Evolutionary conservation across 352 stramenopile species (phyloP).

Genomic region (Phytopythium litorale): DNA sequence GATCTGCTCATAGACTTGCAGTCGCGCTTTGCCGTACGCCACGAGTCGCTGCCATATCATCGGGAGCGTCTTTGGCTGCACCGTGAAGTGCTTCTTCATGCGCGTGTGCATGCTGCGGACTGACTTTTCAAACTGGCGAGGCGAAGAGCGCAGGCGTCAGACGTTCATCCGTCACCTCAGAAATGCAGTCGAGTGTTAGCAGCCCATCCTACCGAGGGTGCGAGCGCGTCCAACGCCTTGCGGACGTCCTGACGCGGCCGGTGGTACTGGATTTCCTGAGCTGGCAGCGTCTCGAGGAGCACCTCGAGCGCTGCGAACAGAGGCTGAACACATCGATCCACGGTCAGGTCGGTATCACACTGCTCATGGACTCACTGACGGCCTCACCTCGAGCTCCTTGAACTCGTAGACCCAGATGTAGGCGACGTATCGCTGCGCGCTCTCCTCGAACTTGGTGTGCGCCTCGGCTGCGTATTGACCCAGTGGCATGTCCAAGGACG

Average conservation of each 20-base stretch:
- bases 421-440: conserved; percentile 40
- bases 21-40: conserved; percentile 29
- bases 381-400: conserved; percentile 47
- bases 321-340: conserved; percentile 19
- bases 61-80: conserved; percentile 46
- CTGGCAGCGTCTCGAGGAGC: conserved; percentile 48
- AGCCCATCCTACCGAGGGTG: conserved; percentile 23
- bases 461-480: conserved; percentile 47
- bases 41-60: conserved; percentile 51
- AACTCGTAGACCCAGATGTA: conserved; percentile 74
- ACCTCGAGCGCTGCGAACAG: conserved; percentile 52
- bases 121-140: conserved; percentile 58
- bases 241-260: conserved; percentile 53
- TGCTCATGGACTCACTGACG: not conserved
- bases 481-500: conserved; percentile 37
- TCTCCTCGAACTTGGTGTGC: conserved; percentile 35
- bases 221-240: conserved; percentile 38
- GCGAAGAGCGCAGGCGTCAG: not conserved
- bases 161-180: not conserved
- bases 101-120: conserved; percentile 62
- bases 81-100: conserved; percentile 70
- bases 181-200: not conserved
- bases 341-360: not conserved
- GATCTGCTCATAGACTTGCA: conserved; percentile 47
- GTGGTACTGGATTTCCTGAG: conserved; percentile 68